Evolutionary conservation across 176 grass and related monocot species (phyloP).

Genomic region (Aegilops tauschii): DNA sequence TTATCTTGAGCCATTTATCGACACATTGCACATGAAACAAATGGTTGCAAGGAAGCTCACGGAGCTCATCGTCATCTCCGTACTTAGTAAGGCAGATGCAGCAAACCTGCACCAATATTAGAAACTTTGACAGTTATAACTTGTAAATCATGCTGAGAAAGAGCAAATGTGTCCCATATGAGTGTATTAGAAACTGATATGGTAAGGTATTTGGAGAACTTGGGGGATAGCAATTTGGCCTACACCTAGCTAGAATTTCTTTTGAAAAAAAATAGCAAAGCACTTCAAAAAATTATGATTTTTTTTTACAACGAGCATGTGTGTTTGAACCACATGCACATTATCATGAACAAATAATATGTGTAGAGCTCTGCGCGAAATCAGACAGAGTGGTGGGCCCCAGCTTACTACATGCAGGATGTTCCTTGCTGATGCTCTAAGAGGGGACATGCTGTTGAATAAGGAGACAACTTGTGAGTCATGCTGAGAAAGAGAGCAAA

Average conservation of each 20-base stretch:
- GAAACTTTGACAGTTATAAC: neutral
- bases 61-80: slow-evolving; percentile 76
- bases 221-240: neutral
- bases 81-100: slow-evolving; percentile 96
- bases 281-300: neutral
- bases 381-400: neutral
- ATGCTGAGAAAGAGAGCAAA: neutral
- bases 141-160: slow-evolving; percentile 1
- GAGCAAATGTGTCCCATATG: neutral
- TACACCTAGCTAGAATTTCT: neutral
- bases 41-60: slow-evolving; percentile 81
- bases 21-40: slow-evolving; percentile 93
- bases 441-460: neutral
- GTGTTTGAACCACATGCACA: neutral
- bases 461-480: neutral
- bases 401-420: neutral
- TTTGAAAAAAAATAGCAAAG: neutral
- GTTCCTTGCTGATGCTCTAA: neutral
- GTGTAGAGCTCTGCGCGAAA: neutral
- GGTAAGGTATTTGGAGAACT: neutral
- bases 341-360: neutral
- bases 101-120: slow-evolving; percentile 63
- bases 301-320: neutral
- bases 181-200: neutral
- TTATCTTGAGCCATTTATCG: slow-evolving; percentile 99